phyloP scores from a whole-genome alignment of 225 moss, liverwort and hornwort species.

The Pseudoscleropodium purum region DNA sequence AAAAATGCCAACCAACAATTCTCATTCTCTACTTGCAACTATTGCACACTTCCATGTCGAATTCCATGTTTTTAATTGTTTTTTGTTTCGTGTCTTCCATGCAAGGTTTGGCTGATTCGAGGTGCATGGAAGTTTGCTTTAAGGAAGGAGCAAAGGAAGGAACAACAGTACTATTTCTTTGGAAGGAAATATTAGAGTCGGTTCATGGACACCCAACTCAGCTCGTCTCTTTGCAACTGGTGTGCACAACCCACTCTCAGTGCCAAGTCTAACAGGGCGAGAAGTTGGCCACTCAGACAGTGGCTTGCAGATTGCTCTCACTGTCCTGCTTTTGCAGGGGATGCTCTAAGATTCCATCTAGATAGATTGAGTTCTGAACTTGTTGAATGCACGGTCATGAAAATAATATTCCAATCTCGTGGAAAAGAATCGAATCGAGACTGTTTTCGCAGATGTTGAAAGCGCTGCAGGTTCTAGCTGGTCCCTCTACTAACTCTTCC shows the following conservation, averaged over 20 bases:
- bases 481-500: neutral
- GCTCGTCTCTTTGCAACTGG: neutral
- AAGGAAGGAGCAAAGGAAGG: neutral
- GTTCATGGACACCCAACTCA: neutral
- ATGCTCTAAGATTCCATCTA: neutral
- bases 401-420: neutral
- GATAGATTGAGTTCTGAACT: neutral
- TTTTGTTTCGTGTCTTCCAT: neutral
- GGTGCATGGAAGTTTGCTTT: neutral
- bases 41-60: neutral
- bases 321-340: neutral
- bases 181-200: neutral
- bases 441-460: neutral
- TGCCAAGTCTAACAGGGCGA: neutral
- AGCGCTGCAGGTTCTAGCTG: neutral
- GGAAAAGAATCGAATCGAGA: neutral
- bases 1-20: neutral
- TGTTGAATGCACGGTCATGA: neutral
- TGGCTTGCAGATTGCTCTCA: neutral
- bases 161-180: neutral
- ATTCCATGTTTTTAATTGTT: neutral
- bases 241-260: neutral
- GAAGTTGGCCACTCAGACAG: neutral
- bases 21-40: neutral
- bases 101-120: neutral